Evolutionary conservation across 768 basidiomycete genomes (phyloP).

Genomic region (Russula compacta): DNA sequence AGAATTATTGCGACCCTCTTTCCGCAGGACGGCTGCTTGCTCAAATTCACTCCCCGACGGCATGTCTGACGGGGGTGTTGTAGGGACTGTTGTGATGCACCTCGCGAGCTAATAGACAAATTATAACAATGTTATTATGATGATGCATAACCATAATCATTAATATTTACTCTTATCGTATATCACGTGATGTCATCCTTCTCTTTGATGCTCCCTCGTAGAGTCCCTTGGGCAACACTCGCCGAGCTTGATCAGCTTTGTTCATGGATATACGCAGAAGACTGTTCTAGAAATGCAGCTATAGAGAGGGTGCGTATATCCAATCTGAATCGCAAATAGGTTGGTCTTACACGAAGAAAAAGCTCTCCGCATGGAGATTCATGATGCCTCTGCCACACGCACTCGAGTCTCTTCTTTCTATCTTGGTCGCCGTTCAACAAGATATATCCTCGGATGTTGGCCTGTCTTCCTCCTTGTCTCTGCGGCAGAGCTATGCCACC

Average conservation of each 20-base stretch:
- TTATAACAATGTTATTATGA: not conserved
- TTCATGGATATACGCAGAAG: conserved; percentile 63
- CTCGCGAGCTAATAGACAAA: too few species aligned
- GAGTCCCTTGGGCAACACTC: conserved; percentile 69
- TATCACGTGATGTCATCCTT: not conserved
- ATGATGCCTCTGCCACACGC: conserved; percentile 72
- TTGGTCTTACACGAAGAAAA: not conserved
- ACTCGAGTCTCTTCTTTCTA: conserved; percentile 58
- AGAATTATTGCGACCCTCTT: conserved; percentile 96
- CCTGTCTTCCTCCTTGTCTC: conserved; percentile 33
- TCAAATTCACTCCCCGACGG: conserved; percentile 63
- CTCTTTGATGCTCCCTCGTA: conserved; percentile 44
- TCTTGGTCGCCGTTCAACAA: conserved; percentile 51
- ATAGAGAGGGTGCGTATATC: conserved; percentile 49
- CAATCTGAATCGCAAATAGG: not conserved
- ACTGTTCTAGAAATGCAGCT: conserved; percentile 48
- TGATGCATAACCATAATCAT: not conserved
- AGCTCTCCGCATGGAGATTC: conserved; percentile 79
- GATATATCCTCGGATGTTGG: conserved; percentile 32
- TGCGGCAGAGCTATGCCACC: conserved; percentile 72
- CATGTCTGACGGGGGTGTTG: not conserved
- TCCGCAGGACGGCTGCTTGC: conserved; percentile 83
- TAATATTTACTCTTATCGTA: not conserved
- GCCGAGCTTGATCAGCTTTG: conserved; percentile 68
- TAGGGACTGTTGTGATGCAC: not conserved